Base-by-base conservation (phyloP, 2,329 filamentous ascomycete genomes). In the Aspergillus spinulosporus region DNA sequence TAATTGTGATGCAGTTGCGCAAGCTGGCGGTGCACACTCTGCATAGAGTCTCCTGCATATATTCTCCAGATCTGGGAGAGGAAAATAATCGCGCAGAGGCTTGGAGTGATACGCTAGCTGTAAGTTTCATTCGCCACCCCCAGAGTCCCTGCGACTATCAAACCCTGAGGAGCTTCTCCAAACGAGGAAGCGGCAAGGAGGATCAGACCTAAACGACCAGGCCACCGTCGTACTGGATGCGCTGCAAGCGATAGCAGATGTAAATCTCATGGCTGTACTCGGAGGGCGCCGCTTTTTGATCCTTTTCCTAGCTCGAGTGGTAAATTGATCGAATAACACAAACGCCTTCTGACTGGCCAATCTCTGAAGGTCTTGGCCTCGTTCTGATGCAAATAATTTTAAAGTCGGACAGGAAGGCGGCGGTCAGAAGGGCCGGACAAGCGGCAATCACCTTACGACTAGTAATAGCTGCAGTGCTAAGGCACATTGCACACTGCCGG, bases 361-460 rank as follows among this genome's bases (percentile, higher is more conserved):
- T 51, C 45, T 32, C 31, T n/a, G 32, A 40, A 32, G 26, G 21
- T n/a, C 48, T 46, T 39, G 53, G 47, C 43, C 4, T 42, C 21
- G 46, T 51, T 42, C 45, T 49, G 52, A 50, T 50, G 49, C 52
- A 50, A 29, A 50, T 50, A 45, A 55, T 55, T 45, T 15, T 48
- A 31, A 54, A 43, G 43, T 44, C 48, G 43, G 43, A 40, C 45
- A 52, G 26, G 31, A 40, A n/a, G 53, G 47, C 36, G 42, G 45
- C 51, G 51, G 56, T 52, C 56, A 55, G 46, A 52, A 58, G 56
- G 56, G 21, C 56, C 56, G 47, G 52, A 15, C 48, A 55, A 58
- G 52, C 47, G 56, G 56, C 42, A 39, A 6, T 21, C 11, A 49
- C 40, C 49, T 32, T 21, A 12, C 14, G 9, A 11, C 42, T 28